Percentiles rank a stretch among this genome's conserved stretches.
phyloP scores from a whole-genome alignment of 2,329 filamentous ascomycete species.

The Monosporascus ibericus region DNA sequence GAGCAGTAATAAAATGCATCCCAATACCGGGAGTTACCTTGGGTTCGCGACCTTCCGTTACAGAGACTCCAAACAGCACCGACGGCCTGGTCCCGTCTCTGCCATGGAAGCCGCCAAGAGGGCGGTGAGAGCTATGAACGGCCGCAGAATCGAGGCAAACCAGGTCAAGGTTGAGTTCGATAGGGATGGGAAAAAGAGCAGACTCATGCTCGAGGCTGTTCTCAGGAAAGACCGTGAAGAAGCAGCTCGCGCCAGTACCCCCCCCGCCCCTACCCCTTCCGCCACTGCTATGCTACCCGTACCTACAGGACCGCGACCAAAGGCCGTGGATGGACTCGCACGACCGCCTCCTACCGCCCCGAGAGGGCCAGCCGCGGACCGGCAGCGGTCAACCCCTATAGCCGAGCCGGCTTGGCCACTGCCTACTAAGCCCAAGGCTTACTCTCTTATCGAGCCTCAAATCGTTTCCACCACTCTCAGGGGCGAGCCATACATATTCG shows the following conservation, averaged over 20 bases:
- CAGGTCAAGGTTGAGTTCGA: constrained; percentile 81
- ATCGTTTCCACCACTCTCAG: constrained; percentile 64
- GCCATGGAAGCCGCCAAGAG: constrained; percentile 76
- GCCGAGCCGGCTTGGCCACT: constrained; percentile 30
- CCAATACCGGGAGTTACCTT: constrained; percentile 86
- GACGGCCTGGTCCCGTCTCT: constrained; percentile 49
- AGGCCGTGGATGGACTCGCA: constrained; percentile 36
- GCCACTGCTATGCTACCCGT: constrained; percentile 16
- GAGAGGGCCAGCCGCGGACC: constrained; percentile 67
- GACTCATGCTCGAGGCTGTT: constrained; percentile 67
- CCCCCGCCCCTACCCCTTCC: constrained; percentile 5
- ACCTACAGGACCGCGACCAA: constrained; percentile 25
- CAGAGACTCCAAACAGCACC: constrained; percentile 59
- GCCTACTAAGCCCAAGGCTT: constrained; percentile 39
- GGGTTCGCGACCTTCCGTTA: constrained; percentile 91
- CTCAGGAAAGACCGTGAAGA: constrained; percentile 64
- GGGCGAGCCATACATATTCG: constrained; percentile 82
- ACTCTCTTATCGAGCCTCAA: constrained; percentile 57
- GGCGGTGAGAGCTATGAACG: constrained; percentile 71
- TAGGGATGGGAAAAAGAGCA: constrained; percentile 77
- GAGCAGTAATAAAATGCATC: constrained; percentile 91
- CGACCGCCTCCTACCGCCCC: constrained; percentile 79
- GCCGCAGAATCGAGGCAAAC: constrained; percentile 71
- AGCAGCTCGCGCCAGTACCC: constrained; percentile 28
- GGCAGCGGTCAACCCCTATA: constrained; percentile 27